Conservation (phyloP, 345 rosid genomes). For the Euphorbia lathyris region DNA sequence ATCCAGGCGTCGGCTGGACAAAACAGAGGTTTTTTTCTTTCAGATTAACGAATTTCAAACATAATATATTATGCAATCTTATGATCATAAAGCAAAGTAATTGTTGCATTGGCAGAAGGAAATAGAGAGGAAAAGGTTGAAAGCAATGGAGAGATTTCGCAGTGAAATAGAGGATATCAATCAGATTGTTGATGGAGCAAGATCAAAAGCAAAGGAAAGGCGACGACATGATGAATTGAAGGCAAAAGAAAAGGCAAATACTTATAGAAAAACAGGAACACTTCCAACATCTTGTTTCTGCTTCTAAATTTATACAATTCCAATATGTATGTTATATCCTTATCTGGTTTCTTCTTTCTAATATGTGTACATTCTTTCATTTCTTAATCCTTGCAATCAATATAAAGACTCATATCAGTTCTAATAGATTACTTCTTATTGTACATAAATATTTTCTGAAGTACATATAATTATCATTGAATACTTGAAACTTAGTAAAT, state of each 20-base stretch:
- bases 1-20: conserved; percentile 45
- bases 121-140: conserved; percentile 36
- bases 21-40: conserved; percentile 52
- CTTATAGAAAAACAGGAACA: conserved; percentile 49
- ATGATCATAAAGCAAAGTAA: conserved; percentile 9
- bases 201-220: conserved; percentile 50
- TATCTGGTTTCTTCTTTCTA: conserved; percentile 3
- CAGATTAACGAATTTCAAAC: neutral
- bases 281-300: conserved; percentile 54
- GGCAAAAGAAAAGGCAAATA: conserved; percentile 64
- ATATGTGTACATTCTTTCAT: neutral
- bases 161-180: conserved; percentile 41
- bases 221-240: conserved; percentile 46
- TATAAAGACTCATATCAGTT: neutral
- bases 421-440: too few species aligned
- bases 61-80: conserved; percentile 6
- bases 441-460: too few species aligned
- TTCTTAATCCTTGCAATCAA: neutral
- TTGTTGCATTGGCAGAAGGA: conserved; percentile 41
- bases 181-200: conserved; percentile 49
- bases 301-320: conserved; percentile 27
- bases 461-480: neutral
- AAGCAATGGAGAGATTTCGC: conserved; percentile 38
- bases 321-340: neutral
- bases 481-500: neutral